phyloP scores from a whole-genome alignment of 176 grass and related monocot genomes.

The Carex cristatella region DNA sequence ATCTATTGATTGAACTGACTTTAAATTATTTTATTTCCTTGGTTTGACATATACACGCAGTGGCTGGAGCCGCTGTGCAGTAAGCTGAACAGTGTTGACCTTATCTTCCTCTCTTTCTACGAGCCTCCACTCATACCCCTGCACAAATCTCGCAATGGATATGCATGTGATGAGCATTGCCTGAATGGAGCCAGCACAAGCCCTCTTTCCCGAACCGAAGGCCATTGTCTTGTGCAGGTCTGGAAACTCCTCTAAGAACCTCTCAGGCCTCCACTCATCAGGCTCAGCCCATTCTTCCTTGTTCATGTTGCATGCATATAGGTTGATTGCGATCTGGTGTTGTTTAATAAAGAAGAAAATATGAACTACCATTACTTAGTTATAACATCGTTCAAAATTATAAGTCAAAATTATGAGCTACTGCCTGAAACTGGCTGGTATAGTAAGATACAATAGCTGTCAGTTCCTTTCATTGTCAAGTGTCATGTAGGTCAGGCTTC shows the following conservation, averaged over 20 bases:
- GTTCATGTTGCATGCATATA: slow-evolving; percentile 89
- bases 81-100: slow-evolving; percentile 64
- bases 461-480: not conserved
- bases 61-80: slow-evolving; percentile 50
- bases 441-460: not conserved
- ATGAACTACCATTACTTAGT: not conserved
- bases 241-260: slow-evolving; percentile 45
- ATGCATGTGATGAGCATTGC: slow-evolving; percentile 45
- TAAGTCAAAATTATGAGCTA: not conserved
- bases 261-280: slow-evolving; percentile 68
- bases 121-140: slow-evolving; percentile 66
- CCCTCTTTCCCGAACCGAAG: slow-evolving; percentile 65
- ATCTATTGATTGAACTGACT: not conserved
- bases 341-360: not conserved
- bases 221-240: slow-evolving; percentile 77
- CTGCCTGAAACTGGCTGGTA: not conserved
- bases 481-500: not conserved
- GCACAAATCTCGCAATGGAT: slow-evolving; percentile 58
- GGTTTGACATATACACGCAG: slow-evolving; percentile 41
- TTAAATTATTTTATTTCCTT: slow-evolving; percentile 22
- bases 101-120: slow-evolving; percentile 60
- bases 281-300: slow-evolving; percentile 55
- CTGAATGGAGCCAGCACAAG: slow-evolving; percentile 56
- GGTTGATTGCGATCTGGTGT: slow-evolving; percentile 58
- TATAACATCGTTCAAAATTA: not conserved